Conservation (phyloP, 768 basidiomycete genomes). For the Tulasnella sp. region DNA sequence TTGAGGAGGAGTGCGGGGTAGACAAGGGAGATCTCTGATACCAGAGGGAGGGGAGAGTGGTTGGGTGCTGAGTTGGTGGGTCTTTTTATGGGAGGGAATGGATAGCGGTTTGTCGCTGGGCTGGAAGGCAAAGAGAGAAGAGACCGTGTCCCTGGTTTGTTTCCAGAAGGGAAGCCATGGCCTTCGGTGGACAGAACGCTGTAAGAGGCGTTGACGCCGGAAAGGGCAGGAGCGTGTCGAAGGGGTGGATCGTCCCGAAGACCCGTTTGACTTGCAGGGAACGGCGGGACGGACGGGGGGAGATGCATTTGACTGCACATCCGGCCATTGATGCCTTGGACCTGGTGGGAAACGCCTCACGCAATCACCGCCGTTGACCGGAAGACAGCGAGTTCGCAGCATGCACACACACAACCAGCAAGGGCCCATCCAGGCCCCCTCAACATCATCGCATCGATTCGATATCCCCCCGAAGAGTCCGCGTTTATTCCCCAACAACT, state of each 20-base stretch:
- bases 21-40: constrained; percentile 5
- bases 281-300: background rate
- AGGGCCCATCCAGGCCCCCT: constrained; percentile 4
- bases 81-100: background rate
- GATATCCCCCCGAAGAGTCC: constrained; percentile 1
- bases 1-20: constrained; percentile 9
- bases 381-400: constrained; percentile 14
- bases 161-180: background rate
- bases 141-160: constrained; percentile 8
- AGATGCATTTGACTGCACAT: background rate
- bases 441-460: constrained; percentile 6
- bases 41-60: background rate
- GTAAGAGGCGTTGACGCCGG: background rate
- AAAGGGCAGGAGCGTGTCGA: background rate
- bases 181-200: background rate
- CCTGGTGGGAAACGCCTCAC: constrained; percentile 12
- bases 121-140: constrained; percentile 10
- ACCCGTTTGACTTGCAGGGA: constrained; percentile 17
- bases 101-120: background rate
- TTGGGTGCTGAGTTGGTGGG: background rate
- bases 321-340: constrained; percentile 7
- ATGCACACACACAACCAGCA: constrained; percentile 14
- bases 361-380: constrained; percentile 16
- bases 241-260: background rate
- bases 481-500: background rate